Conservation (phyloP, 176 grass and related monocot species). For the Puccinellia tenuiflora region DNA sequence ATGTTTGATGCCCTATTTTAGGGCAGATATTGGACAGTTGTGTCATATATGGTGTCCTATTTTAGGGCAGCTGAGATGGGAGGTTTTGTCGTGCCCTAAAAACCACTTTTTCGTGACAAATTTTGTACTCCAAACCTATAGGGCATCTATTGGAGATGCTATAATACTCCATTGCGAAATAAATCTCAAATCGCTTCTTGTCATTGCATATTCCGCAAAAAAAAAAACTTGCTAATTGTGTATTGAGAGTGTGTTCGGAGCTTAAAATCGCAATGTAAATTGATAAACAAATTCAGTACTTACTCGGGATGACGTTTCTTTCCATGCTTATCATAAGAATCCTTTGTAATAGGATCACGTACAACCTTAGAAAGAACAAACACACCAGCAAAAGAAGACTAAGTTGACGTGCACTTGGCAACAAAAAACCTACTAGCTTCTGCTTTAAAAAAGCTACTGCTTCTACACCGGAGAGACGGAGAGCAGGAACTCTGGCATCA, state of each 20-base stretch:
- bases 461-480: slow-evolving; percentile 52
- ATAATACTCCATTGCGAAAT: background rate
- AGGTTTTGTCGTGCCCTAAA: no score
- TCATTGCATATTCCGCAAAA: background rate
- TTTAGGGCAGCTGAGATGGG: no score
- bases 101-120: no score
- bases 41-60: no score
- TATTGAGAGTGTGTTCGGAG: background rate
- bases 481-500: slow-evolving; percentile 53
- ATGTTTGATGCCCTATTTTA: no score
- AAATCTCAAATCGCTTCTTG: background rate
- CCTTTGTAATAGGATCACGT: slow-evolving; percentile 37
- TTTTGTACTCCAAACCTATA: no score
- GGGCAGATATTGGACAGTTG: no score
- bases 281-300: no score
- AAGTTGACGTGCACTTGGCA: background rate
- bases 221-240: background rate
- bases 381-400: background rate
- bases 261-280: background rate
- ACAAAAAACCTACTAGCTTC: background rate
- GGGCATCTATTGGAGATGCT: no score
- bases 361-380: no score
- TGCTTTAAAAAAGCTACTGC: no score
- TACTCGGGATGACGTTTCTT: slow-evolving; percentile 45
- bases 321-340: slow-evolving; percentile 50